Percentiles rank a stretch among this genome's conserved stretches.
Evolutionary conservation across 768 basidiomycete species (phyloP).

Genomic region (Grammothele lineata): DNA sequence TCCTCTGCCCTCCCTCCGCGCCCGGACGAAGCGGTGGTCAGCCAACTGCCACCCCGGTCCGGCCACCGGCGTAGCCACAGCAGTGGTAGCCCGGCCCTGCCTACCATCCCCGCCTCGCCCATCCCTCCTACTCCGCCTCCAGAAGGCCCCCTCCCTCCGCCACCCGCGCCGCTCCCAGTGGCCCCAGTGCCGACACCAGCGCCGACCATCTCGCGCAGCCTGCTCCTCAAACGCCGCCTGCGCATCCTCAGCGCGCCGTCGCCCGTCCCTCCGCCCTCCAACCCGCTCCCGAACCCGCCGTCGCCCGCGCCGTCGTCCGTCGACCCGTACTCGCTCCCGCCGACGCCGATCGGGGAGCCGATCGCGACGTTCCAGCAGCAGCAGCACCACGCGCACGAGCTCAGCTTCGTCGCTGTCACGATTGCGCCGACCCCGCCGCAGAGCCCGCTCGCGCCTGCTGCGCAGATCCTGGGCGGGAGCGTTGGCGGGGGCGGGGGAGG

Average conservation of each 20-base stretch:
- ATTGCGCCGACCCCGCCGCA: constrained; percentile 42
- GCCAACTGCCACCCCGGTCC: neutral
- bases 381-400: constrained; percentile 24
- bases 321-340: constrained; percentile 23
- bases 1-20: constrained; percentile 57
- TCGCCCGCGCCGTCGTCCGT: constrained; percentile 27
- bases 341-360: constrained; percentile 63
- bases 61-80: constrained; percentile 24
- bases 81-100: constrained; percentile 25
- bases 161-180: constrained; percentile 17
- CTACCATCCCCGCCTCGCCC: constrained; percentile 45
- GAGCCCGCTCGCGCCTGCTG: constrained; percentile 28
- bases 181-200: constrained; percentile 11
- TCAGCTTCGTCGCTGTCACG: constrained; percentile 58
- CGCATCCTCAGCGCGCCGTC: constrained; percentile 66
- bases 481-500: too few species aligned
- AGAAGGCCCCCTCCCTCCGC: constrained; percentile 37
- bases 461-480: constrained; percentile 10
- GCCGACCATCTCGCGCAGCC: constrained; percentile 9
- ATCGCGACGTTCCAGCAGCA: constrained; percentile 46
- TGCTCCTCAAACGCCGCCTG: constrained; percentile 51
- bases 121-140: constrained; percentile 44
- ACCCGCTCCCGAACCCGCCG: constrained; percentile 22
- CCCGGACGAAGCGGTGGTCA: constrained; percentile 47
- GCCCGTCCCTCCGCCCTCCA: constrained; percentile 25